Base-by-base conservation (phyloP, 495 filamentous ascomycete genomes). In the Penicillium egyptiacum region DNA sequence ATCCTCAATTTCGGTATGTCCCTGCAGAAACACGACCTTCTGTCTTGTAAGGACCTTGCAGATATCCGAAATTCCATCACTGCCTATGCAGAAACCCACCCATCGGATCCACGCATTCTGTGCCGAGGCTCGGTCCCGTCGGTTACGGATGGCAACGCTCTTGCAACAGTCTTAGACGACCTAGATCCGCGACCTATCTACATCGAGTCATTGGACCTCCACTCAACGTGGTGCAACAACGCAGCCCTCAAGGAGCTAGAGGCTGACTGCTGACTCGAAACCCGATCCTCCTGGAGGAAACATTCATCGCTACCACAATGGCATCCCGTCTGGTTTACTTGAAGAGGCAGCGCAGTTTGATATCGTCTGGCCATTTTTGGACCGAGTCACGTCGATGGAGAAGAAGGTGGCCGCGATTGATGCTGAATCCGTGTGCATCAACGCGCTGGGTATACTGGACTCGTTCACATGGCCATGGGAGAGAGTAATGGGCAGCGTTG, bases 391-490 rank as follows among this genome's bases (percentile, higher is more conserved):
- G 0, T 71, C 75, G 2, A 68, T 79, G 60, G 75, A 78, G 10
- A 80, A 84, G 60, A 78, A 81, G 30, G 61, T 75, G 9, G 67
- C 59, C 5, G 76, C 81, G 0, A 67, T 85, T 28, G 60, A 63
- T n/a, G 55, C 55, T 22, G 55, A 3, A 31, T 62, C 11, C 4
- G 11, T 20, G 59, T 50, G 11, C 55, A 62, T 42, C 39, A 20
- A 30, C 20, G 17, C 3, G 55, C 59, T 20, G 59, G 59, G 31
- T 62, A 62, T 45, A 86, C 83, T 3, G 82, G 83, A 2, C 52
- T 82, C 48, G 72, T 86, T 0, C 82, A 86, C 48, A 84, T 86
- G 81, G 83, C 82, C 8, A 83, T 85, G 82, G 80, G 83, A 44
- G 75, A 84, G 40, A 76, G 73, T 22, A 71, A 16, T 84, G 82